phyloP scores from a whole-genome alignment of 2,329 filamentous ascomycete species.

The Colletotrichum tabaci region DNA sequence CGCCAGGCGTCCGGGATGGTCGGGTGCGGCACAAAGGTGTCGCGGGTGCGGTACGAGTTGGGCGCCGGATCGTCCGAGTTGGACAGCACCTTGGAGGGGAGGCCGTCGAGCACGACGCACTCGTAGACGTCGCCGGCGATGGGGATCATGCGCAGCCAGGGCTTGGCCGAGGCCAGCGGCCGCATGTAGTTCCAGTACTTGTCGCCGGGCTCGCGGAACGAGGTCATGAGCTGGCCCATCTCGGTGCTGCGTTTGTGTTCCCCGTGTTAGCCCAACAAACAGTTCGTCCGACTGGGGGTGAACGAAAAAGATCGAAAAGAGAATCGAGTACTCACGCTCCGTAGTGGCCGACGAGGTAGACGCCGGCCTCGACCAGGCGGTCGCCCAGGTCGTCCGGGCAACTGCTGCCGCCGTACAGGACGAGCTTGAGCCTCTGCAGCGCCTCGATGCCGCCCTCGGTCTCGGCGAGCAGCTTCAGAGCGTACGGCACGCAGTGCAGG shows the following conservation, averaged over 20 bases:
- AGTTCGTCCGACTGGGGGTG: too few species aligned
- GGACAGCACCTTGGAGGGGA: constrained; percentile 63
- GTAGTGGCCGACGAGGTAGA: constrained; percentile 70
- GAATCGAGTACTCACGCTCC: constrained; percentile 61
- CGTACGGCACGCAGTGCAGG: constrained; percentile 75
- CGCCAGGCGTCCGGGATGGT: constrained; percentile 69
- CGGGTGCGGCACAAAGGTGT: constrained; percentile 72
- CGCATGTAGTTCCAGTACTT: constrained; percentile 72
- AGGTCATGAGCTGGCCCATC: constrained; percentile 74
- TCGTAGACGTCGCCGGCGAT: constrained; percentile 53
- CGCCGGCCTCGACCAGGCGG: constrained; percentile 64
- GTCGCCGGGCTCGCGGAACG: constrained; percentile 66
- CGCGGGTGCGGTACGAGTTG: constrained; percentile 71
- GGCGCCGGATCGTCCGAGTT: constrained; percentile 67
- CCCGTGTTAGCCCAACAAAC: neutral
- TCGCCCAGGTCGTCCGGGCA: constrained; percentile 74
- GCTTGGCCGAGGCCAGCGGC: constrained; percentile 57
- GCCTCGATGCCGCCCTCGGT: constrained; percentile 65
- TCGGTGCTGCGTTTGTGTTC: constrained; percentile 60
- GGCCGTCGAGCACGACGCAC: constrained; percentile 55
- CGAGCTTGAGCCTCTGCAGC: constrained; percentile 63
- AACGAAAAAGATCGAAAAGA: too few species aligned
- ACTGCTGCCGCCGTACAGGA: constrained; percentile 70
- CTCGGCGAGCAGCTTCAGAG: constrained; percentile 74
- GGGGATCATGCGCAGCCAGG: constrained; percentile 53